Evolutionary conservation across 805 yeast species (phyloP).

Genomic region (Grigorovia humatica): DNA sequence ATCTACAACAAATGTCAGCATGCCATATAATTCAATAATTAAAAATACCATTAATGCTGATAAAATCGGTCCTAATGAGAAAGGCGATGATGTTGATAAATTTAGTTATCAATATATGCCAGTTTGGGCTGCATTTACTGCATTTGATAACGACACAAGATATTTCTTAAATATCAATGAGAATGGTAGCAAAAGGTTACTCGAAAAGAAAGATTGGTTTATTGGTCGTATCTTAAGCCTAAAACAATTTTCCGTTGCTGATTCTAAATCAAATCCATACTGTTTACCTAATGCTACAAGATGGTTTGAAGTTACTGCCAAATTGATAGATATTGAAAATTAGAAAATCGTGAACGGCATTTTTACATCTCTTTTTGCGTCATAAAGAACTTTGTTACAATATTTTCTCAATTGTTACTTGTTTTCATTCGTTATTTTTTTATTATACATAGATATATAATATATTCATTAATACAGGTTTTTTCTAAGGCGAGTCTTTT

Average conservation of each 20-base stretch:
- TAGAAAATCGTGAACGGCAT: background rate
- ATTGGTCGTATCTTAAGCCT: slow-evolving; percentile 59
- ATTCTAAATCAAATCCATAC: slow-evolving; percentile 47
- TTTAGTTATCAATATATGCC: slow-evolving; percentile 16
- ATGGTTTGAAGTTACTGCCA: slow-evolving; percentile 58
- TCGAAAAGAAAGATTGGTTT: slow-evolving; percentile 61
- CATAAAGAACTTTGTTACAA: no score
- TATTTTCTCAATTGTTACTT: background rate
- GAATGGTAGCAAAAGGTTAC: slow-evolving; percentile 6
- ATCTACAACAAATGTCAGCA: slow-evolving; percentile 9
- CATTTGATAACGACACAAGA: slow-evolving; percentile 65
- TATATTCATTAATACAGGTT: background rate
- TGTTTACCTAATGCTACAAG: slow-evolving; percentile 47
- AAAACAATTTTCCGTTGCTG: slow-evolving; percentile 42
- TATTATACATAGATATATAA: background rate
- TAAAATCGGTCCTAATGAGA: background rate
- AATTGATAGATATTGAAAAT: slow-evolving; percentile 5
- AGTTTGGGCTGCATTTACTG: slow-evolving; percentile 94
- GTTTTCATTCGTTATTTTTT: background rate
- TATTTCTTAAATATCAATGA: slow-evolving; percentile 49
- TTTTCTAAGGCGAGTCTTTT: no score
- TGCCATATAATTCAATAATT: background rate
- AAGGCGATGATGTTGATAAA: slow-evolving; percentile 8
- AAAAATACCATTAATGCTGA: background rate
- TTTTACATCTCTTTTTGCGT: background rate